Evolutionary conservation across 2,329 filamentous ascomycete species (phyloP).

Genomic region (Fusarium temperatum): DNA sequence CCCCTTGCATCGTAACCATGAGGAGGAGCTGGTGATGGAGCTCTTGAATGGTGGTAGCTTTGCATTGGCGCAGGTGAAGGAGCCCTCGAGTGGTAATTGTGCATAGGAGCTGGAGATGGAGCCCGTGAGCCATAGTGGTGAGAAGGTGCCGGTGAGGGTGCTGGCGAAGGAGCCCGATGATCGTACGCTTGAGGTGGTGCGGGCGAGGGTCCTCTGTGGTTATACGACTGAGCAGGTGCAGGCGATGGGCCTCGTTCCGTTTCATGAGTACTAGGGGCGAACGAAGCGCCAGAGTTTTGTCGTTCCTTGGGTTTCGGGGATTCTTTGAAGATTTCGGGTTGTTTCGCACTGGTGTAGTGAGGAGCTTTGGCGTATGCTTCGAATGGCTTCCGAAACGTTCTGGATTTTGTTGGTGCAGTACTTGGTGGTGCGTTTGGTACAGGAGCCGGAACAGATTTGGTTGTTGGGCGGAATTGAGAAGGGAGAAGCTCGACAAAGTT

Average conservation of each 20-base stretch:
- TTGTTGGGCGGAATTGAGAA: constrained; percentile 82
- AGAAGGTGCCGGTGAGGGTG: constrained; percentile 48
- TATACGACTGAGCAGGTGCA: constrained; percentile 33
- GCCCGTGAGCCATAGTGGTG: constrained; percentile 45
- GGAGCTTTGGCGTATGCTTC: constrained; percentile 73
- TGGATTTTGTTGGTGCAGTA: constrained; percentile 66
- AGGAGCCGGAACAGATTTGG: constrained; percentile 67
- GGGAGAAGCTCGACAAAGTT: constrained; percentile 96
- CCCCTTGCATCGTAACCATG: constrained; percentile 48
- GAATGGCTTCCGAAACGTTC: constrained; percentile 72
- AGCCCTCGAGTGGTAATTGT: constrained; percentile 19
- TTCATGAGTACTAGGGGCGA: constrained; percentile 38
- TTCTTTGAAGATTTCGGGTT: constrained; percentile 65
- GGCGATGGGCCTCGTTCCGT: constrained; percentile 39
- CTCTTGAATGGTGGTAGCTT: constrained; percentile 40
- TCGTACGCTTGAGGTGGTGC: constrained; percentile 12
- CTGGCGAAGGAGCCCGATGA: constrained; percentile 44
- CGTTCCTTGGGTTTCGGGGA: constrained; percentile 49
- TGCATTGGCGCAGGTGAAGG: constrained; percentile 33
- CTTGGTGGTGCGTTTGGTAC: constrained; percentile 63
- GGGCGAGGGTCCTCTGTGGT: constrained; percentile 31
- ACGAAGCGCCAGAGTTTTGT: constrained; percentile 55
- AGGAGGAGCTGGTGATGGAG: constrained; percentile 41
- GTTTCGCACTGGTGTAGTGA: constrained; percentile 71
- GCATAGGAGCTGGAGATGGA: constrained; percentile 40